Conservation (phyloP, 345 rosid genomes). For the Sonneratia caseolaris region DNA sequence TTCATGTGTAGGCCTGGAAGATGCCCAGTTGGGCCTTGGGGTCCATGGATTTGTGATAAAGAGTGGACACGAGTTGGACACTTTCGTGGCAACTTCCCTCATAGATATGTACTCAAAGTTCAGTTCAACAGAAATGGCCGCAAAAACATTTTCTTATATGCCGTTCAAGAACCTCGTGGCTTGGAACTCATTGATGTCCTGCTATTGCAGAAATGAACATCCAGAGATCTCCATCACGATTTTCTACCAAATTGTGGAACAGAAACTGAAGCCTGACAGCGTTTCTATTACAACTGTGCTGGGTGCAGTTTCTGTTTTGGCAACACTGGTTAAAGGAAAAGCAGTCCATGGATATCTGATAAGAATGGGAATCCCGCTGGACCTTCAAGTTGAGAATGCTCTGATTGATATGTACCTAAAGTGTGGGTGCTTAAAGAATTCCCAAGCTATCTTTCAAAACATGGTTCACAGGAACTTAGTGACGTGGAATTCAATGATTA, state of each 20-base stretch:
- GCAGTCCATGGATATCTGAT: constrained; percentile 50
- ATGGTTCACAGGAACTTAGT: constrained; percentile 44
- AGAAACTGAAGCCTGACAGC: constrained; percentile 43
- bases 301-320: constrained; percentile 53
- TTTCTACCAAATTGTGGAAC: constrained; percentile 30
- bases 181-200: constrained; percentile 72
- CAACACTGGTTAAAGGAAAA: constrained; percentile 56
- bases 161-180: constrained; percentile 43
- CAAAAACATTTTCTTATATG: constrained; percentile 40
- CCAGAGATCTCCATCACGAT: constrained; percentile 48
- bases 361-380: constrained; percentile 32
- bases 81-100: constrained; percentile 56
- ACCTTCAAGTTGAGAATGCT: constrained; percentile 53
- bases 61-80: constrained; percentile 42
- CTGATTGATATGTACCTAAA: constrained; percentile 77
- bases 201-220: constrained; percentile 49
- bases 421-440: constrained; percentile 55
- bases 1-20: constrained; percentile 48
- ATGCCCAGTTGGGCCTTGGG: constrained; percentile 29
- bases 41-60: constrained; percentile 47
- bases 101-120: constrained; percentile 75
- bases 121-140: constrained; percentile 46
- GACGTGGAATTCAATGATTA: constrained; percentile 69
- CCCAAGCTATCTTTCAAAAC: constrained; percentile 36
- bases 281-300: constrained; percentile 62